Evolutionary conservation across 805 yeast genomes (phyloP), one percentile per base, ranked within the genome.

Genomic region (Wickerhamiella australiensis): DNA sequence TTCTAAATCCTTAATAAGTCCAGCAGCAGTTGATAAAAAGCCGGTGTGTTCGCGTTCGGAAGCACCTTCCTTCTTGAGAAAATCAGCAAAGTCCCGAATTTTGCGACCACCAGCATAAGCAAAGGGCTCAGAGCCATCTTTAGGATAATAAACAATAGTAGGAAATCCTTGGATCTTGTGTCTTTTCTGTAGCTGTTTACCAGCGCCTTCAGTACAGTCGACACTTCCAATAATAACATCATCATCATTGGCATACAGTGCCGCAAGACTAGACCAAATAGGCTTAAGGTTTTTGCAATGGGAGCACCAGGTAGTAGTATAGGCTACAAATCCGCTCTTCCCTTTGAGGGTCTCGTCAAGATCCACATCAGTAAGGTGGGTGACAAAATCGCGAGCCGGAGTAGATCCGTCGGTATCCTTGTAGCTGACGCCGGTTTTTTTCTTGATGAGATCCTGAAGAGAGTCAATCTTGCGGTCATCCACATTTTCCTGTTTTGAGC

Each of bases 251-350:
- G 65, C 71, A 42, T 74, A 73, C 2, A 72, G 64, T n/a, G 64
- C 59, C 4, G 83, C 80, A 47, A 79, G 63, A 46, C 64, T 53
- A 41, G 69, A 73, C 68, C 77, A 76, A 8, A 61, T 63, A 2
- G 82, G 81, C 51, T 69, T 67, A 56, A 79, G 64, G 17, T 65
- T 62, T 61, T 74, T 69, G 65, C 85, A 79, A 59, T 75, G 72
- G 18, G 68, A 72, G 60, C 85, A 78, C 80, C 82, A 75, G 17
- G 79, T 76, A 13, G 81, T 77, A 4, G 83, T 74, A 57, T 81
- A 75, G 1, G 76, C 71, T 20, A 81, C 70, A 35, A 81, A 60
- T 0, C 71, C 68, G 48, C 61, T 51, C 53, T 64, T 65, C 25
- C 59, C 60, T 35, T 67, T 61, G 9, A 76, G 72, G n/a, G 58